Evolutionary conservation across 2,329 filamentous ascomycete species (phyloP).

Genomic region (Beauveria asiatica): DNA sequence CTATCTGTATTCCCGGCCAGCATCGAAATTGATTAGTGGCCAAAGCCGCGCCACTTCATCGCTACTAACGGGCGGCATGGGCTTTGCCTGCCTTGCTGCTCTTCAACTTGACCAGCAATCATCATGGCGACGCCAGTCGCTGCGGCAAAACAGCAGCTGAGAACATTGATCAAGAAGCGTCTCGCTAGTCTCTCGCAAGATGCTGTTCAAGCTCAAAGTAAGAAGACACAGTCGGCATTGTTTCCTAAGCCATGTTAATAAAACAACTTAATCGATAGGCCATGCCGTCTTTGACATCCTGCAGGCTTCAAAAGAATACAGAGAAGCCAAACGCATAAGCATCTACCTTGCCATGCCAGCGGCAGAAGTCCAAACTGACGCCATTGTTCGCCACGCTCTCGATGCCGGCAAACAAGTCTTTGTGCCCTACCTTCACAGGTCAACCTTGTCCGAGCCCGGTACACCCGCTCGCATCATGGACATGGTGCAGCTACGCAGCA

Average conservation of each 20-base stretch:
- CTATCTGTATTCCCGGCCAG: too few species aligned
- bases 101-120: not conserved
- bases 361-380: slow-evolving; percentile 76
- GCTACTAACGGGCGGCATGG: not conserved
- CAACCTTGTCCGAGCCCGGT: slow-evolving; percentile 33
- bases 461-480: slow-evolving; percentile 73
- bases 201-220: slow-evolving; percentile 62
- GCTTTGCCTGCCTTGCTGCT: not conserved
- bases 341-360: slow-evolving; percentile 90
- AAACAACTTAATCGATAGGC: slow-evolving; percentile 30
- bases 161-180: slow-evolving; percentile 58
- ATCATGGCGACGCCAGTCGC: slow-evolving; percentile 47
- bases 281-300: slow-evolving; percentile 55
- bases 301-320: slow-evolving; percentile 62
- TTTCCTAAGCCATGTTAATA: not conserved
- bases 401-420: slow-evolving; percentile 74
- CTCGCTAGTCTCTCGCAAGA: slow-evolving; percentile 55
- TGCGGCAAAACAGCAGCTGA: slow-evolving; percentile 67
- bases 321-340: slow-evolving; percentile 65
- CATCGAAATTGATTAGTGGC: not conserved
- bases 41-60: not conserved
- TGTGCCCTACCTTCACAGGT: slow-evolving; percentile 77
- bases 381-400: slow-evolving; percentile 76
- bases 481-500: slow-evolving; percentile 72
- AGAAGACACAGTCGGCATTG: slow-evolving; percentile 21